Percentiles rank a stretch among this genome's conserved stretches.
These are phyloP conservation scores for Pelargonium nanum DNA, from an alignment of 345 rosid genomes.

Conservation along the genomic window DNA sequence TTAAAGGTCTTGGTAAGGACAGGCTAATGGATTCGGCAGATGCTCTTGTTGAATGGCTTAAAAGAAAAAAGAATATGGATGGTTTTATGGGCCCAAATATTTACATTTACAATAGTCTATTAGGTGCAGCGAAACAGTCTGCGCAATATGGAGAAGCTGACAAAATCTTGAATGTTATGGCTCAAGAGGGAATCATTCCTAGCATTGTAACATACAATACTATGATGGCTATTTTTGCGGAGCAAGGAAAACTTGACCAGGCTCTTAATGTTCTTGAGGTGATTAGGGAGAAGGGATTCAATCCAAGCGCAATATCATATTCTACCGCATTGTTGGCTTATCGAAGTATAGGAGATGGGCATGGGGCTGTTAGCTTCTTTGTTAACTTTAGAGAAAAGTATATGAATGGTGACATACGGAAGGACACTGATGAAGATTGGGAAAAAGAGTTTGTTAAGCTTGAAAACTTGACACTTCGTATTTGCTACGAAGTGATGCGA, in stretches of 20 bases:
- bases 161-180: constrained; percentile 56
- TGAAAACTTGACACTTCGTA: constrained; percentile 49
- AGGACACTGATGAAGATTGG: constrained; percentile 38
- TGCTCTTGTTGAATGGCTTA: constrained; percentile 79
- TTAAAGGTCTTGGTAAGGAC: constrained; percentile 62
- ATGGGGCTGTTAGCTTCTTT: constrained; percentile 66
- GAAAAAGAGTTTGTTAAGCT: constrained; percentile 51
- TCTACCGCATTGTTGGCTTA: constrained; percentile 69
- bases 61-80: constrained; percentile 51
- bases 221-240: constrained; percentile 60
- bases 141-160: constrained; percentile 33
- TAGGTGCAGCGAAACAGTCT: constrained; percentile 62
- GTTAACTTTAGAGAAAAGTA: constrained; percentile 50
- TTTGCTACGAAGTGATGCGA: constrained; percentile 80
- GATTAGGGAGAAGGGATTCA: constrained; percentile 44
- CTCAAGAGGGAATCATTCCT: constrained; percentile 47
- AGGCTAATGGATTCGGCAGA: constrained; percentile 48
- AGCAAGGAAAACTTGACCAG: constrained; percentile 41
- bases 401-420: constrained; percentile 44
- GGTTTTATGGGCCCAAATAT: constrained; percentile 51
- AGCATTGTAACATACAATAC: constrained; percentile 68
- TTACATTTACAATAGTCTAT: constrained; percentile 61
- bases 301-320: constrained; percentile 63
- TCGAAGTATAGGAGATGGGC: constrained; percentile 69
- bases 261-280: constrained; percentile 60